These are phyloP conservation scores for Cladophialophora immunda DNA, from an alignment of 2,329 filamentous ascomycete species.

Conservation along the genomic window DNA sequence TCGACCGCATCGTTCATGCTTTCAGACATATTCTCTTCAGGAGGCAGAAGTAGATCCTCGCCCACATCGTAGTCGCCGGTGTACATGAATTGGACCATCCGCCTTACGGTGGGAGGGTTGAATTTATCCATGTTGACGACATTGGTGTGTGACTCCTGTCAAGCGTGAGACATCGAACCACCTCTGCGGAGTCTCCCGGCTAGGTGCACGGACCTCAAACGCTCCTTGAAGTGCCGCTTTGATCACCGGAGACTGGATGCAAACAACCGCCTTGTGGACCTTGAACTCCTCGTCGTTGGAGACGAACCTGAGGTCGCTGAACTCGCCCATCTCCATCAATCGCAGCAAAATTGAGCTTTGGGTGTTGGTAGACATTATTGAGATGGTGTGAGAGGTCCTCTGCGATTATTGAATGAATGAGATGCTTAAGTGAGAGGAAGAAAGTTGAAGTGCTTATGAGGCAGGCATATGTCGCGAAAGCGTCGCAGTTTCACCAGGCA, in stretches of 20 bases:
- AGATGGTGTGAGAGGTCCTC: background rate
- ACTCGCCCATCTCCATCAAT: background rate
- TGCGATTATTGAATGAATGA: background rate
- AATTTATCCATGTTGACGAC: background rate
- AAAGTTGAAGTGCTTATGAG: background rate
- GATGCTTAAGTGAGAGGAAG: too few species aligned
- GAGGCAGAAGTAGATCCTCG: background rate
- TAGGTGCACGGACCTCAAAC: background rate
- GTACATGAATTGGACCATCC: background rate
- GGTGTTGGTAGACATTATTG: background rate
- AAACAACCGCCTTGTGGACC: slow-evolving; percentile 7
- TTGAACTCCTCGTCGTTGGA: slow-evolving; percentile 10
- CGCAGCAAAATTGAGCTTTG: background rate
- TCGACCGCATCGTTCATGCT: background rate
- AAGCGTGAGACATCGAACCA: background rate
- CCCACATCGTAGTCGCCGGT: background rate
- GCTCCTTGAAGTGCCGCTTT: background rate
- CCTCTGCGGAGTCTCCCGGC: too few species aligned
- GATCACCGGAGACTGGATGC: slow-evolving; percentile 1
- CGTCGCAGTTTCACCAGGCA: too few species aligned
- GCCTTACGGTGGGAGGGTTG: background rate
- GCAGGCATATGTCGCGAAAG: too few species aligned
- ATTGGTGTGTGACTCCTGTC: background rate
- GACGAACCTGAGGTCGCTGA: slow-evolving; percentile 6
- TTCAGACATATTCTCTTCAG: background rate